These are phyloP conservation scores for Trichoderma atrobrunneum DNA, from an alignment of 2,329 filamentous ascomycete genomes.

Conservation along the genomic window DNA sequence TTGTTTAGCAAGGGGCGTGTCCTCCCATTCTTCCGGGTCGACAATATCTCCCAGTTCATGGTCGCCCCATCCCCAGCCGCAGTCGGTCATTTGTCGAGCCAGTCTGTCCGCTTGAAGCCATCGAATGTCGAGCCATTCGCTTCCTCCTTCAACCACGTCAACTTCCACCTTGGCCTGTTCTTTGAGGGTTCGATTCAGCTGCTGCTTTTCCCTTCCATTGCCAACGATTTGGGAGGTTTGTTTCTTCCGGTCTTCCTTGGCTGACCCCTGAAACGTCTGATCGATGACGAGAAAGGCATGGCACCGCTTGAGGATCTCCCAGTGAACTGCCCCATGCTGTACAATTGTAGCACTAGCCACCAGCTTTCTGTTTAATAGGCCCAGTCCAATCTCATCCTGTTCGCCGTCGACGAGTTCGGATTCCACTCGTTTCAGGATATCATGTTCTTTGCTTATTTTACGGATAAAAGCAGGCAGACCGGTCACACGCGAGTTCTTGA, in stretches of 20 bases:
- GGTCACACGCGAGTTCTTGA: slow-evolving; percentile 20
- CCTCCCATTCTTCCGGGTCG: slow-evolving; percentile 35
- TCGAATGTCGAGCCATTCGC: slow-evolving; percentile 36
- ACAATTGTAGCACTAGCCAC: slow-evolving; percentile 27
- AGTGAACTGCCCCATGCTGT: slow-evolving; percentile 28
- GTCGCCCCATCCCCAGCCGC: slow-evolving; percentile 43
- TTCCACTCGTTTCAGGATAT: slow-evolving; percentile 18
- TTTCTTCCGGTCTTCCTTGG: slow-evolving; percentile 26
- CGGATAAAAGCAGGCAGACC: slow-evolving; percentile 27
- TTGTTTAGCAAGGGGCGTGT: slow-evolving; percentile 34
- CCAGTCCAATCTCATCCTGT: slow-evolving; percentile 19
- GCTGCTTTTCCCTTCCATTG: slow-evolving; percentile 28
- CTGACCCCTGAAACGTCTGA: slow-evolving; percentile 34
- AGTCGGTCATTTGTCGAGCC: slow-evolving; percentile 40
- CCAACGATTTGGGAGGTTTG: slow-evolving; percentile 26
- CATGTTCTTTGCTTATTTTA: slow-evolving; percentile 23
- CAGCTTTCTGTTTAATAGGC: slow-evolving; percentile 23
- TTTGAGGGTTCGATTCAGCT: slow-evolving; percentile 33
- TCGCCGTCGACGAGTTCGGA: slow-evolving; percentile 12
- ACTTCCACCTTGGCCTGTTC: slow-evolving; percentile 36
- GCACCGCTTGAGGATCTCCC: slow-evolving; percentile 35
- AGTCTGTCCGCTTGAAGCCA: slow-evolving; percentile 33
- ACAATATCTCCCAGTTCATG: slow-evolving; percentile 32
- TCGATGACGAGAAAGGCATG: slow-evolving; percentile 32
- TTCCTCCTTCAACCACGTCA: slow-evolving; percentile 36